These are phyloP conservation scores for Dendrobium huoshanense DNA, from an alignment of 106 monocot species.

Conservation along the genomic window DNA sequence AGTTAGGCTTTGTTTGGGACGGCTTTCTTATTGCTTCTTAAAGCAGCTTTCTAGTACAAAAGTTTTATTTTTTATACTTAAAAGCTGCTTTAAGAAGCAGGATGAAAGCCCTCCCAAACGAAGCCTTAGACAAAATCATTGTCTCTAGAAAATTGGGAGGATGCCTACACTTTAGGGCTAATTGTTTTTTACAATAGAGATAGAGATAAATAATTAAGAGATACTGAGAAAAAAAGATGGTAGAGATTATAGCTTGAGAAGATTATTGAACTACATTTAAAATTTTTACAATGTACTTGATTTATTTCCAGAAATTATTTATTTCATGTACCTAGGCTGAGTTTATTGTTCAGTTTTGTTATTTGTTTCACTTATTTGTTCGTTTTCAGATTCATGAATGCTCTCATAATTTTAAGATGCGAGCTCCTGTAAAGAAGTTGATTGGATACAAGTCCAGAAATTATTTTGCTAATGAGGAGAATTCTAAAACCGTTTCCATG, in stretches of 20 bases:
- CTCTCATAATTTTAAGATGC: constrained; percentile 8
- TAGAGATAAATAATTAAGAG: neutral
- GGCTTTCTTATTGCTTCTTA: too few relatives aligned
- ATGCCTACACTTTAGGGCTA: neutral
- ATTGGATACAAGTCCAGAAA: constrained; percentile 20
- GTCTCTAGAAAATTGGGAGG: neutral
- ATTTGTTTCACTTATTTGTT: neutral
- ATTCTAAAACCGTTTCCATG: constrained; percentile 17
- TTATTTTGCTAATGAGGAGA: constrained; percentile 6
- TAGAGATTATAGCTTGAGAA: neutral
- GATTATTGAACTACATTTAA: neutral
- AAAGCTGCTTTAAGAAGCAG: too few relatives aligned
- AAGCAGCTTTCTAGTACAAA: too few relatives aligned
- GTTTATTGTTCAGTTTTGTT: neutral
- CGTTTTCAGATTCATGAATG: neutral
- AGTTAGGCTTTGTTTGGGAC: too few relatives aligned
- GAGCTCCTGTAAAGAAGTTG: constrained; percentile 18
- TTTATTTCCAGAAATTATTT: neutral
- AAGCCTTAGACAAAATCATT: neutral
- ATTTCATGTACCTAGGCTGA: neutral
- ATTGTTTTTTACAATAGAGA: neutral
- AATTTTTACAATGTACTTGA: neutral
- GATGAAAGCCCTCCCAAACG: too few relatives aligned
- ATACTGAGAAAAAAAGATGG: neutral
- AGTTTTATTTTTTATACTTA: too few relatives aligned